phyloP scores from a whole-genome alignment of 805 yeast species.

The Priceomyces melissophilus region DNA sequence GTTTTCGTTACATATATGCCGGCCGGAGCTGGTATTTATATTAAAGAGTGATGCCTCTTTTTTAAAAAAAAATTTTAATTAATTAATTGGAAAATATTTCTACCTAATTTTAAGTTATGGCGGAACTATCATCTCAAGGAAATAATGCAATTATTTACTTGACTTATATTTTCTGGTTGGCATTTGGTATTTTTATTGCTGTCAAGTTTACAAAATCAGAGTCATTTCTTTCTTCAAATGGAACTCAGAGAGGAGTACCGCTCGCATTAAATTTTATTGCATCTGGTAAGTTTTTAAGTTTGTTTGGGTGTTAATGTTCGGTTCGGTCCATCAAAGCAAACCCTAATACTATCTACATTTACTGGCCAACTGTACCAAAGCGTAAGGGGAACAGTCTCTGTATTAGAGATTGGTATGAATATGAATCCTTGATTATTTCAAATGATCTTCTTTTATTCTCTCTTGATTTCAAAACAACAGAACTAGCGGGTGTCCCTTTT shows the following conservation, averaged over 20 bases:
- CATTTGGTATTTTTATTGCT: constrained; percentile 48
- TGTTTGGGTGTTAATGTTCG: neutral
- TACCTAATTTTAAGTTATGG: constrained; percentile 15
- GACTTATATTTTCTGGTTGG: constrained; percentile 37
- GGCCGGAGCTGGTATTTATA: too few species aligned
- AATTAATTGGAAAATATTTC: too few species aligned
- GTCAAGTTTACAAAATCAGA: constrained; percentile 49
- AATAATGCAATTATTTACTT: constrained; percentile 43
- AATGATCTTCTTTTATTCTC: too few species aligned
- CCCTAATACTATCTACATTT: neutral
- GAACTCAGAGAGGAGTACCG: constrained; percentile 77
- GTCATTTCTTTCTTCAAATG: constrained; percentile 71
- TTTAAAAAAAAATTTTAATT: too few species aligned
- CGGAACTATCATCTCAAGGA: constrained; percentile 34
- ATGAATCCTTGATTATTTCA: neutral
- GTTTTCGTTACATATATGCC: too few species aligned
- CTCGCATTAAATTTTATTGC: constrained; percentile 87
- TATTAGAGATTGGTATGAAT: neutral
- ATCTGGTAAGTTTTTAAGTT: constrained; percentile 57
- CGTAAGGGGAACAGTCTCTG: neutral
- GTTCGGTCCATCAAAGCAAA: neutral
- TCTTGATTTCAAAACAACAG: neutral
- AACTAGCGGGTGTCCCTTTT: constrained; percentile 30
- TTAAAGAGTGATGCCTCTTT: too few species aligned
- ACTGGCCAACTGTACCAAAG: neutral